Conservation (phyloP, 768 basidiomycete genomes). For the Trametes elegans region DNA sequence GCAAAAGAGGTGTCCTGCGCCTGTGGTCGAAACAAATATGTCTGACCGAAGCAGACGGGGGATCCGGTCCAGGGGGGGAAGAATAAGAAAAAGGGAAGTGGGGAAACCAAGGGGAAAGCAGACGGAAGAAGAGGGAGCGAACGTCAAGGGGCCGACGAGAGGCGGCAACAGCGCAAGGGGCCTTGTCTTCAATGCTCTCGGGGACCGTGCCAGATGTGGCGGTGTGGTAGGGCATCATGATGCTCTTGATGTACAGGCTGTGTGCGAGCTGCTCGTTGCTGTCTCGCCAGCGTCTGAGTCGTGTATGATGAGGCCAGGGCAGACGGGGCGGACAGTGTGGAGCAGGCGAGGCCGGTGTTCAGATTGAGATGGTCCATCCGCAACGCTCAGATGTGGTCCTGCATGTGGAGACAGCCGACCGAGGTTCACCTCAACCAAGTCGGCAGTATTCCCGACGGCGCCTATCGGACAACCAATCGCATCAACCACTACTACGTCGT, state of each 20-base stretch:
- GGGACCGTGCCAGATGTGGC: conserved; percentile 5
- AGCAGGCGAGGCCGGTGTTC: background rate
- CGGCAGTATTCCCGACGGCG: too few species aligned
- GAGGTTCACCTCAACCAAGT: too few species aligned
- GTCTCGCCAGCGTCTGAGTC: conserved; percentile 6
- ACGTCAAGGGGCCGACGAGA: conserved; percentile 17
- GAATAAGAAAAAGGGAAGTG: conserved; percentile 14
- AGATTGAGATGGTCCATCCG: background rate
- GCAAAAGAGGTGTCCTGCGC: conserved; percentile 42
- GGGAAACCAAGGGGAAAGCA: conserved; percentile 9
- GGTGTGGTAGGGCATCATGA: conserved; percentile 17
- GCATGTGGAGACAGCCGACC: too few species aligned
- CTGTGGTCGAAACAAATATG: conserved; percentile 28
- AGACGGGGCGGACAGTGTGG: background rate
- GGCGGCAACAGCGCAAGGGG: conserved; percentile 9
- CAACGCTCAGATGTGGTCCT: too few species aligned
- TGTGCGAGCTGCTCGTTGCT: conserved; percentile 6
- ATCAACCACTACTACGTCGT: background rate
- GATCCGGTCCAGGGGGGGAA: conserved; percentile 25
- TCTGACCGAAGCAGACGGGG: conserved; percentile 31
- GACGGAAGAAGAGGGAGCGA: conserved; percentile 20
- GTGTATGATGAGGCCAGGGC: conserved; percentile 1
- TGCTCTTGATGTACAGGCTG: conserved; percentile 7
- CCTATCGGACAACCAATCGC: background rate
- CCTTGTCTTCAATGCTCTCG: conserved; percentile 18